phyloP scores from a whole-genome alignment of 257 asterid genomes.

The Solanum medicagineum region DNA sequence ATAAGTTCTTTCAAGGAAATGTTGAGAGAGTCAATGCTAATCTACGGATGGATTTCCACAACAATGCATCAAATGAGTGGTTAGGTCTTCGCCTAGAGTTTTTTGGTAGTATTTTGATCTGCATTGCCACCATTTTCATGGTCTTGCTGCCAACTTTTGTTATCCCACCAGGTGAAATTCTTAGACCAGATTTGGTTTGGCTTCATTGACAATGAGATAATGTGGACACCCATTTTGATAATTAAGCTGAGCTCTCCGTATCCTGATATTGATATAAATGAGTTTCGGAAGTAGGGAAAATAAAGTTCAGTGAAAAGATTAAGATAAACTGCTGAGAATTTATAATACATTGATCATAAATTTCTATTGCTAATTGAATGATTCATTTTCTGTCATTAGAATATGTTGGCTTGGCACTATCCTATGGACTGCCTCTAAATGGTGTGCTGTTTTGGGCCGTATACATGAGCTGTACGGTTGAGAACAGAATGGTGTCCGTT shows the following conservation, averaged over 20 bases:
- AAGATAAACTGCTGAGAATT: background rate
- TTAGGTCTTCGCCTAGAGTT: constrained; percentile 67
- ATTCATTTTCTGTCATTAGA: constrained; percentile 9
- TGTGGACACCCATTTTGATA: background rate
- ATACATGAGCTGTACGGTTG: constrained; percentile 31
- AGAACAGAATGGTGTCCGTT: constrained; percentile 68
- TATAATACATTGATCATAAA: background rate
- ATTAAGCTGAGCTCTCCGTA: background rate
- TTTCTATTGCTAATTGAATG: background rate
- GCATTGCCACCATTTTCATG: constrained; percentile 36
- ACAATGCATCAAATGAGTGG: constrained; percentile 65
- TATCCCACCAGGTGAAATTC: constrained; percentile 43
- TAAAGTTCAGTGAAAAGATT: background rate
- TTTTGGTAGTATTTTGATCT: constrained; percentile 46
- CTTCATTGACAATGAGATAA: background rate
- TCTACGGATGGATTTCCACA: constrained; percentile 55
- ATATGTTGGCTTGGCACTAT: constrained; percentile 53
- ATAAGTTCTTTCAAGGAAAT: constrained; percentile 33
- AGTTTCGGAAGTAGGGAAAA: background rate
- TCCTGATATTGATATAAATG: background rate
- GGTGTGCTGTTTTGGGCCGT: constrained; percentile 28
- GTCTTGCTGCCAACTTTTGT: constrained; percentile 42
- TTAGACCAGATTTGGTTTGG: background rate
- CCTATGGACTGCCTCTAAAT: constrained; percentile 55
- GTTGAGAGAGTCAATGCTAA: constrained; percentile 40